Percentiles rank a stretch among this genome's conserved stretches.
These are phyloP conservation scores for Pyrenochaeta sp. DNA, from an alignment of 2,329 filamentous ascomycete genomes.

Conservation along the genomic window DNA sequence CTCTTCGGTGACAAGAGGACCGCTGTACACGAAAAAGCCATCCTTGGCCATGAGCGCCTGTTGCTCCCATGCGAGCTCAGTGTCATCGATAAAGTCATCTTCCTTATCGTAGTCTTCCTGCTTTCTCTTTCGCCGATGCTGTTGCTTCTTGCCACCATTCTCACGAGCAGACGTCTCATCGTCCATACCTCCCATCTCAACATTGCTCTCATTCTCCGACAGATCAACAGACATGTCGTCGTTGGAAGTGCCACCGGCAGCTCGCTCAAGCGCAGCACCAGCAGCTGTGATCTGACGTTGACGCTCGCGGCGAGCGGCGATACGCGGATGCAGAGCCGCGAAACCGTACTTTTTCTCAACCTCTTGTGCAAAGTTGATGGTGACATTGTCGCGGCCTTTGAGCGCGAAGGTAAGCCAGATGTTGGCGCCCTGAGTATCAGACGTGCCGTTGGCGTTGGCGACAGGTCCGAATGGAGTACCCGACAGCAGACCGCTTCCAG, in stretches of 20 bases:
- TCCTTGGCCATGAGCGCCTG: constrained; percentile 93
- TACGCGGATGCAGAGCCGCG: constrained; percentile 88
- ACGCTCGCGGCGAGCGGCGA: constrained; percentile 86
- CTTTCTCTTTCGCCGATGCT: constrained; percentile 80
- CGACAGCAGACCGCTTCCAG: constrained; percentile 70
- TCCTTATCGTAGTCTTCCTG: constrained; percentile 72
- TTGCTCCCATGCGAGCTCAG: constrained; percentile 93
- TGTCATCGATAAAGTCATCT: constrained; percentile 82
- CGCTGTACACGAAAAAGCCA: constrained; percentile 97
- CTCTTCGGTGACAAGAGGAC: constrained; percentile 87
- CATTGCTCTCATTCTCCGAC: constrained; percentile 77
- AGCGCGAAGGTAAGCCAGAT: constrained; percentile 87
- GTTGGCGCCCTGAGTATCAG: constrained; percentile 63
- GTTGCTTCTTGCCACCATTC: constrained; percentile 72
- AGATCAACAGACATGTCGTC: constrained; percentile 86
- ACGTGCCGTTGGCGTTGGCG: constrained; percentile 53
- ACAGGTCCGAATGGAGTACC: constrained; percentile 66
- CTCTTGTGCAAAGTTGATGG: constrained; percentile 93
- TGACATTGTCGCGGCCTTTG: constrained; percentile 82
- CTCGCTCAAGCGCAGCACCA: constrained; percentile 82
- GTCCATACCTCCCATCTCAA: constrained; percentile 80
- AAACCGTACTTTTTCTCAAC: constrained; percentile 95
- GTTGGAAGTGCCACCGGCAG: constrained; percentile 70
- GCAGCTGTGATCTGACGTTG: constrained; percentile 88
- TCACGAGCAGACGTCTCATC: constrained; percentile 50